Base-by-base conservation (phyloP, 2,329 filamentous ascomycete species). In the Hypoxylon sp. region DNA sequence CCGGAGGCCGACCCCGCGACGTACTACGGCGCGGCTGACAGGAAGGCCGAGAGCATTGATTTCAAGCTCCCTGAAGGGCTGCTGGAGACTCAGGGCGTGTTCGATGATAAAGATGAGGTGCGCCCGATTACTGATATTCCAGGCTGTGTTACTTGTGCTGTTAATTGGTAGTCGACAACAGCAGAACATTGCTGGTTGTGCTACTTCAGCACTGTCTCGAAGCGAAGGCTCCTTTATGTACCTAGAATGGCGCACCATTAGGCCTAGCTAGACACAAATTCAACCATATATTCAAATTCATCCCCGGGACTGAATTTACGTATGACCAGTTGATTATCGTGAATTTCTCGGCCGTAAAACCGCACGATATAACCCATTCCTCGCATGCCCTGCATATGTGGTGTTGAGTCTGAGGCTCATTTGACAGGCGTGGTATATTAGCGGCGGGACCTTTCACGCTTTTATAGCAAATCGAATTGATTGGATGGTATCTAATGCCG, bases 31-130 rank as follows among this genome's bases (percentile, higher is more conserved):
- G 51, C 48, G 13, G 56, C 27, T 6, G 19, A 35, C 1, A 44
- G 65, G 13, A 13, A 1, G 17, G 64, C 62, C 3, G 39, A 50
- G 17, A 54, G 31, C 17, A 48, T 70, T 11, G 67, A 70, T 44
- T 62, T 65, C 11, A 39, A 24, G 10, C 24, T 67, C 3, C 64
- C 60, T 1, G 52, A 68, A 2, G 65, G 56, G 3, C 32, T 70
- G 47, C n/a, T 68, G 2, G 64, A 70, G 24, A 68, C 67, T 1
- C 65, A 70, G 50, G 61, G 61, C 0, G 68, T 68, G 31, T 68
- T 68, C 13, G 24, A 70, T 27, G 65, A 65, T 21, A 62, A 39
- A 29, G 65, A 68, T 21, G 31, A 15, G 13, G 11, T 55, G 5
- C 44, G 61, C 15, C 24, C 53, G 6, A 39, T 70, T 27, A 52